Evolutionary conservation across 768 basidiomycete genomes (phyloP).

Genomic region (Leccinum variicolor): DNA sequence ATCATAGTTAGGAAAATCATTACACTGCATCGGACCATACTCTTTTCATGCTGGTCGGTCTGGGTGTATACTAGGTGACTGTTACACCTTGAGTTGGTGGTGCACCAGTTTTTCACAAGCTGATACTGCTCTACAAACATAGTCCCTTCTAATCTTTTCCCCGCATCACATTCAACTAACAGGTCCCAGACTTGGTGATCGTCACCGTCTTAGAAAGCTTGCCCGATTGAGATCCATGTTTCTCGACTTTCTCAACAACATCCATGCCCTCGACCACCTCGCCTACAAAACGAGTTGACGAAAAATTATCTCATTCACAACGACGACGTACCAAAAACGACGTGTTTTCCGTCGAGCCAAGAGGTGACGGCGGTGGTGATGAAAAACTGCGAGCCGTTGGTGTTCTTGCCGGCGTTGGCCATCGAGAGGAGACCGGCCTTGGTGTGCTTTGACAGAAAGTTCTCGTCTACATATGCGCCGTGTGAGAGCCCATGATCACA

Average conservation of each 20-base stretch:
- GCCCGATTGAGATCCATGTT: not conserved
- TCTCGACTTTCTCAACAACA: constrained; percentile 2
- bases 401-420: constrained; percentile 79
- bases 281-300: not conserved
- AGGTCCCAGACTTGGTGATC: not conserved
- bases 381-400: constrained; percentile 90
- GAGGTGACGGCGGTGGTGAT: constrained; percentile 75
- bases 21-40: not conserved
- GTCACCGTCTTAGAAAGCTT: not conserved
- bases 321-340: constrained; percentile 69
- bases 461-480: constrained; percentile 68
- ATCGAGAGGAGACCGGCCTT: constrained; percentile 67
- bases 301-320: not conserved
- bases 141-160: not conserved
- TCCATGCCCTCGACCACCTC: constrained; percentile 1
- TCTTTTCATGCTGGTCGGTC: not conserved
- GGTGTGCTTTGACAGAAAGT: constrained; percentile 73
- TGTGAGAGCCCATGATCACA: constrained; percentile 3
- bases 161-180: not conserved
- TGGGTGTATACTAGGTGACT: not conserved
- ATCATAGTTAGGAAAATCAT: not conserved
- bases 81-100: not conserved
- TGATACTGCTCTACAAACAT: not conserved
- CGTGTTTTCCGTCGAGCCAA: constrained; percentile 82
- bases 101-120: not conserved